phyloP scores from a whole-genome alignment of 2,329 filamentous ascomycete genomes.

The Calonectria pteridis region DNA sequence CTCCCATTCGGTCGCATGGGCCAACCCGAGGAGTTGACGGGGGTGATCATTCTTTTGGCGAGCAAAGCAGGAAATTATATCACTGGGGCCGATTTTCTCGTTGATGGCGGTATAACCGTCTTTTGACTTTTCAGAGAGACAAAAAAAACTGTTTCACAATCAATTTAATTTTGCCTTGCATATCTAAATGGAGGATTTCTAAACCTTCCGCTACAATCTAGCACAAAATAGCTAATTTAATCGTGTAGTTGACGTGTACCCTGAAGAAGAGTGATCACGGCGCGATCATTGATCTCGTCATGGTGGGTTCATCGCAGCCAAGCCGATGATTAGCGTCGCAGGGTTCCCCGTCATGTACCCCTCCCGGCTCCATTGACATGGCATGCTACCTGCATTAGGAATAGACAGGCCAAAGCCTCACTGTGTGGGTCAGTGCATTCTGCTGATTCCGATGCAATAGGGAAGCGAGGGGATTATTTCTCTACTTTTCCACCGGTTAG shows the following conservation, averaged over 20 bases:
- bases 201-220: too few species aligned
- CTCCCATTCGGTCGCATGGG: background rate
- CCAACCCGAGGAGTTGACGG: constrained; percentile 41
- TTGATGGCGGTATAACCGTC: constrained; percentile 66
- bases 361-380: background rate
- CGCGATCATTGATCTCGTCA: background rate
- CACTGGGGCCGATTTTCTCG: constrained; percentile 74
- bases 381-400: background rate
- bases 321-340: background rate
- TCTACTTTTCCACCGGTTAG: background rate
- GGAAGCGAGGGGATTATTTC: background rate
- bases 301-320: background rate
- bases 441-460: background rate
- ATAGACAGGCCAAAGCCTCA: background rate
- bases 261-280: background rate
- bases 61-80: constrained; percentile 75
- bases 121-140: background rate
- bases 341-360: background rate
- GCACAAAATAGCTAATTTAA: too few species aligned
- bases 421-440: background rate
- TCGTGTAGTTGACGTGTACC: too few species aligned
- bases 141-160: too few species aligned
- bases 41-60: constrained; percentile 70
- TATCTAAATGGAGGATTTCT: too few species aligned
- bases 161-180: too few species aligned